Evolutionary conservation across 768 basidiomycete genomes (phyloP), one percentile per base, ranked within the genome.

Genomic region (Hygrophorus pudorinus): DNA sequence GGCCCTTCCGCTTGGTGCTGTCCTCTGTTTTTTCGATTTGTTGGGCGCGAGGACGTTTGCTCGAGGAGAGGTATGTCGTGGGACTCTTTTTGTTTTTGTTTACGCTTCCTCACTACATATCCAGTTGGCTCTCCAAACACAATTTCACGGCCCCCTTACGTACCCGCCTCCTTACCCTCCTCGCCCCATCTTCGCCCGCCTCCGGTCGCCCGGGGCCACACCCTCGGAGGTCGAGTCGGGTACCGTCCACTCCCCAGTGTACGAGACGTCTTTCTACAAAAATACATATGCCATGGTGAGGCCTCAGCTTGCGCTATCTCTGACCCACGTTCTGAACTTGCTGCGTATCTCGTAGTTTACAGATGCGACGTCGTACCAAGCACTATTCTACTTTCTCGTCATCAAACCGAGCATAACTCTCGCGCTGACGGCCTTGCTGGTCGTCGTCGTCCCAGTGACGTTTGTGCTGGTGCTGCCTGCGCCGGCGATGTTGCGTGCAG

Each of bases 331-430:
- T 27, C 21, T 35, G 37, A 13, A 32, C 28, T 34, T 34, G 33
- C 34, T 17, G 11, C 20, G 11, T 27, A 12, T 8, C n/a, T 30
- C 7, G 24, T 24, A 87, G 85, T 89, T 89, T 61, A 79, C 81
- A 33, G 86, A 89, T 54, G 65, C 81, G 31, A 85, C 81, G 4
- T 84, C 86, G 13, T 89, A 86, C 60, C 84, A 85, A 64, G 81
- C 87, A 0, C 70, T 90, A 2, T 89, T 90, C 68, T 89, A 90
- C 59, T 90, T 90, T 64, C 72, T 90, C 48, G 83, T 89, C 40
- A 79, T 90, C 66, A 90, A 90, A 58, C 85, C 87, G 2, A 71
- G 76, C 24, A 83, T 89, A 59, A 86, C 85, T 1, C 60, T 90
- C 20, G 64, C 82, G 13, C 64, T 88, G 29, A 72, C 75, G 4